Evolutionary conservation across 2,329 filamentous ascomycete species (phyloP).

Genomic region (Claviceps africana): DNA sequence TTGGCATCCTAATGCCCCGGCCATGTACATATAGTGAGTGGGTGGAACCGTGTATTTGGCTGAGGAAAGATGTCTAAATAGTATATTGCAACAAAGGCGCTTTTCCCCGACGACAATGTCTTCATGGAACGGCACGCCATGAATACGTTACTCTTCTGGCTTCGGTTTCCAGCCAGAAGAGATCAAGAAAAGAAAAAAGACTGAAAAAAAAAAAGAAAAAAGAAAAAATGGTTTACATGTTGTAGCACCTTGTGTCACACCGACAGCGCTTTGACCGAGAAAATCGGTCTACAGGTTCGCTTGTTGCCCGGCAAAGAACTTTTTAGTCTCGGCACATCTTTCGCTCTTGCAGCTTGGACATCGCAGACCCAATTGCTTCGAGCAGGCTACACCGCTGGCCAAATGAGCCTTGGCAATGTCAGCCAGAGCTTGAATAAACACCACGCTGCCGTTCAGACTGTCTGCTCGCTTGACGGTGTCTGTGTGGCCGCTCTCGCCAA

Average conservation of each 20-base stretch:
- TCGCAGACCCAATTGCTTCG: slow-evolving; percentile 73
- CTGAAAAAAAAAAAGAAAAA: background rate
- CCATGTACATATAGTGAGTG: background rate
- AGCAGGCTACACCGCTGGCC: slow-evolving; percentile 52
- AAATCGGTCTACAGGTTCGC: slow-evolving; percentile 9
- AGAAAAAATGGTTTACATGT: slow-evolving; percentile 1
- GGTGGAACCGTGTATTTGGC: too few species aligned
- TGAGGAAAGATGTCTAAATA: background rate
- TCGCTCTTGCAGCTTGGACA: slow-evolving; percentile 92
- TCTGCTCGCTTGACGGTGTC: slow-evolving; percentile 82
- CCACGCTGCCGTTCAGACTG: slow-evolving; percentile 76
- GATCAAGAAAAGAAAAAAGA: background rate
- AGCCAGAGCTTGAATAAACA: slow-evolving; percentile 83
- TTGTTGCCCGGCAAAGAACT: slow-evolving; percentile 42
- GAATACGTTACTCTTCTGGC: too few species aligned
- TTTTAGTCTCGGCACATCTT: slow-evolving; percentile 65
- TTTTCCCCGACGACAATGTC: background rate
- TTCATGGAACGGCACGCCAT: background rate
- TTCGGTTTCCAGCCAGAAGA: background rate
- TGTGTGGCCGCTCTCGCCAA: slow-evolving; percentile 65
- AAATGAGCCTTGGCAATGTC: slow-evolving; percentile 76
- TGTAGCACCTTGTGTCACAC: slow-evolving; percentile 2
- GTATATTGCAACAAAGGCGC: background rate
- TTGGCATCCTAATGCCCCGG: background rate
- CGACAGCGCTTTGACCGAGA: slow-evolving; percentile 1